phyloP scores from a whole-genome alignment of 257 asterid species.

The Solanum etuberosum region DNA sequence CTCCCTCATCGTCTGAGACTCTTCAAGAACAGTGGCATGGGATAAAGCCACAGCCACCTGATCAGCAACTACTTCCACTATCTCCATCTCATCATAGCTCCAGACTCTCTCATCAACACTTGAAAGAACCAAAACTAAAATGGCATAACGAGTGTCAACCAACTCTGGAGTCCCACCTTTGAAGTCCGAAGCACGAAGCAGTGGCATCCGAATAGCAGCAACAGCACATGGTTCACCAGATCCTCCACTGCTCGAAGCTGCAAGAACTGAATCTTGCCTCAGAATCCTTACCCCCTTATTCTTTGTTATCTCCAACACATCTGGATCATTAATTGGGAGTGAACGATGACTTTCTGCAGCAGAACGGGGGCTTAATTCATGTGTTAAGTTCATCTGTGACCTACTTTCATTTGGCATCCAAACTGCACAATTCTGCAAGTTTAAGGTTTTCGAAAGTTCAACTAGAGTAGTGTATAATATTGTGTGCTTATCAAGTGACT shows the following conservation, averaged over 20 bases:
- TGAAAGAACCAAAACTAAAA: constrained; percentile 28
- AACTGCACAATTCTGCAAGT: constrained; percentile 39
- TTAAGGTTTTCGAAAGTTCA: constrained; percentile 32
- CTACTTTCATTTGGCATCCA: constrained; percentile 38
- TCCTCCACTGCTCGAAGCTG: constrained; percentile 24
- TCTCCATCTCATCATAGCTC: constrained; percentile 31
- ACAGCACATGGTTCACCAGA: constrained; percentile 21
- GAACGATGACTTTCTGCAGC: constrained; percentile 6
- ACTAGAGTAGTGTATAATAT: constrained; percentile 33
- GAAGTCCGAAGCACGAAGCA: constrained; percentile 30
- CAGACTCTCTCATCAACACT: constrained; percentile 13
- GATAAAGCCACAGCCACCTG: constrained; percentile 43
- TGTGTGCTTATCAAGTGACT: constrained; percentile 35
- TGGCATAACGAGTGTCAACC: constrained; percentile 25
- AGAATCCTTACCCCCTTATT: constrained; percentile 29
- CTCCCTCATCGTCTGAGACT: constrained; percentile 31
- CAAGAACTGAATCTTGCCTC: constrained; percentile 25
- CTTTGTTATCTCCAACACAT: constrained; percentile 25
- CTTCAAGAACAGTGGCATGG: constrained; percentile 41
- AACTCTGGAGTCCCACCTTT: constrained; percentile 38
- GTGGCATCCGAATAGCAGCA: constrained; percentile 34
- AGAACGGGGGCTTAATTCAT: constrained; percentile 22
- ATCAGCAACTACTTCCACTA: constrained; percentile 46
- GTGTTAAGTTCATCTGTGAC: constrained; percentile 31
- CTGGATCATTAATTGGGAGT: constrained; percentile 26